Evolutionary conservation across 169 alveolate genomes (phyloP), one percentile per base, ranked within the genome.

Genomic region (Plasmodium blacklocki): DNA sequence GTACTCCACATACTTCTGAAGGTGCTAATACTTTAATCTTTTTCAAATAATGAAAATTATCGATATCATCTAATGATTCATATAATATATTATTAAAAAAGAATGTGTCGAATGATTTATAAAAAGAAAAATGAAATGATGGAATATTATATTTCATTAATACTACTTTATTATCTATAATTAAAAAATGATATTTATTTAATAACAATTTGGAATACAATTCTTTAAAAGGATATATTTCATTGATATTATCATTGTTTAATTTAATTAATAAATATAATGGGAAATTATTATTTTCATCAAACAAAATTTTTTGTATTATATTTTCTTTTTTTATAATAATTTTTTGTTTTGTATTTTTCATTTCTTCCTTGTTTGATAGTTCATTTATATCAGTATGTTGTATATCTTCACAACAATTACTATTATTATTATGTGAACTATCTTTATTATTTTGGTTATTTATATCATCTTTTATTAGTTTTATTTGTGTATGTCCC

Each of bases 111-210:
- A 23, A 78, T 18, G 68, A 15, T 78, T 78, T 78, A 56, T 78
- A 78, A 11, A 64, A 58, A 23, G 89, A 59, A 23, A 50, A 78
- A 8, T 29, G 71, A 45, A 78, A 78, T 2, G 89, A 78, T 56
- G 89, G 89, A 14, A 78, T 70, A 23, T 50, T 78, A 64, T 23
- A 66, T 78, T 78, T 78, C 26, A 64, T 66, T 78, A 78, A 54
- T n/a, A 78, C 19, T 12, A 76, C 21, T 32, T 78, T 78, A 58
- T 78, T 78, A 45, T 78, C 89, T 59, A 66, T 78, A 15, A 68
- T 78, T 47, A 78, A 71, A 71, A 66, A 78, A 19, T 78, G 59
- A 64, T 64, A 78, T 43, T 78, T 78, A 43, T 78, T 60, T 50
- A 78, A 47, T 59, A 78, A 14, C 78, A 78, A 32, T 15, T 78